phyloP scores from a whole-genome alignment of 441 rosid genomes.

The Erodium trifolium region DNA sequence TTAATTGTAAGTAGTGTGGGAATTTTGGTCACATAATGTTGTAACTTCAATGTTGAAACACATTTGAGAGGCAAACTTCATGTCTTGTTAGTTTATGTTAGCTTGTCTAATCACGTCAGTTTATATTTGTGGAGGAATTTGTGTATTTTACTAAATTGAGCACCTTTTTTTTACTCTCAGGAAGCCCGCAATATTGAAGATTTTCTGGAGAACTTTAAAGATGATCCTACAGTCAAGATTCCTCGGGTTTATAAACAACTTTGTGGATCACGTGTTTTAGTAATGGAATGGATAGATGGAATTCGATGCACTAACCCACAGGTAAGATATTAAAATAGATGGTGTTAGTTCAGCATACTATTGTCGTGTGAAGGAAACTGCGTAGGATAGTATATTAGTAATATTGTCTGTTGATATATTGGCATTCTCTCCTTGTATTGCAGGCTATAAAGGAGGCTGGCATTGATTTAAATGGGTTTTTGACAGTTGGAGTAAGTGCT shows the following conservation, averaged over 20 bases:
- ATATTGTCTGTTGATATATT: not conserved
- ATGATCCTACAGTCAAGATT: conserved; percentile 89
- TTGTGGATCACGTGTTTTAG: conserved; percentile 83
- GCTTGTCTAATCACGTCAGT: not conserved
- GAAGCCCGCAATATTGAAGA: conserved; percentile 95
- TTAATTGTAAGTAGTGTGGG: not conserved
- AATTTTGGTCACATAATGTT: not conserved
- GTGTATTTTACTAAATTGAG: conserved; percentile 9
- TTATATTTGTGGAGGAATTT: not conserved
- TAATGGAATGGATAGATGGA: conserved; percentile 99
- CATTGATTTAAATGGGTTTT: conserved; percentile 73
- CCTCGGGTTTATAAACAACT: conserved; percentile 76
- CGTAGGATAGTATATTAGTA: not conserved
- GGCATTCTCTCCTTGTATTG: conserved; percentile 15
- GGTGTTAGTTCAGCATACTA: conserved; percentile 10
- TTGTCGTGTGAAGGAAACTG: conserved; percentile 10
- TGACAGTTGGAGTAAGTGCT: conserved; percentile 94
- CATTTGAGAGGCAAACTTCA: not conserved
- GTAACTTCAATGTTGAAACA: not conserved
- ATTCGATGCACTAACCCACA: conserved; percentile 93
- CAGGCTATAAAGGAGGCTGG: conserved; percentile 92
- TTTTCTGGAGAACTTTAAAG: conserved; percentile 80
- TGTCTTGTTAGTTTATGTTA: conserved; percentile 1
- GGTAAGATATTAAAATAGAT: conserved; percentile 34
- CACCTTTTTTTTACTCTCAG: conserved; percentile 29